Evolutionary conservation across 1,284 basidiomycete species (phyloP).

Genomic region (Malassezia pachydermatis): DNA sequence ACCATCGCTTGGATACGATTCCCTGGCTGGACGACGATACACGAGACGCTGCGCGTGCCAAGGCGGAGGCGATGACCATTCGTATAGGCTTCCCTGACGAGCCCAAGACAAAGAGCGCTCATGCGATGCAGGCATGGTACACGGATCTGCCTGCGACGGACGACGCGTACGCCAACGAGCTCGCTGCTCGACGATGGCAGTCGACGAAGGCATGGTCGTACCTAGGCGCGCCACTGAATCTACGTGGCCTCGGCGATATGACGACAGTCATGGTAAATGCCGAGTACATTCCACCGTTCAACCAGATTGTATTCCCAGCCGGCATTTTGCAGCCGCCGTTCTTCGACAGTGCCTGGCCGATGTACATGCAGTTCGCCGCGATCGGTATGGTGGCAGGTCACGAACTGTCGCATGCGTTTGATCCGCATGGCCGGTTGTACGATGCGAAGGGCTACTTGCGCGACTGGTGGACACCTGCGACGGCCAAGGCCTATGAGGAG

Average conservation of each 20-base stretch:
- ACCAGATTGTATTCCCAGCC: conserved; percentile 87
- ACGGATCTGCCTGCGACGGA: conserved; percentile 58
- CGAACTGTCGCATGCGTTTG: conserved; percentile 68
- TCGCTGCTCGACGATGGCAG: conserved; percentile 54
- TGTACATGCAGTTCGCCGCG: conserved; percentile 71
- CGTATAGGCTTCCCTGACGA: conserved; percentile 79
- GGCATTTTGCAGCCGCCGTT: conserved; percentile 88
- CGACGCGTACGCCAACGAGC: conserved; percentile 74
- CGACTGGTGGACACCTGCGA: conserved; percentile 68
- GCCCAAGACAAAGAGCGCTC: conserved; percentile 58
- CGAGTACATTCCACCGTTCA: conserved; percentile 39
- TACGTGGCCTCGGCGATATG: conserved; percentile 76
- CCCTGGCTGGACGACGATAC: conserved; percentile 87
- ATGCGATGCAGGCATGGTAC: conserved; percentile 56
- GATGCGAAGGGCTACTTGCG: conserved; percentile 54
- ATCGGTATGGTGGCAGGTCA: conserved; percentile 40
- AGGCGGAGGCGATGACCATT: conserved; percentile 69
- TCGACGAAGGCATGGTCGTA: conserved; percentile 59
- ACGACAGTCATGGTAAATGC: conserved; percentile 56
- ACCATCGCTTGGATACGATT: conserved; percentile 63
- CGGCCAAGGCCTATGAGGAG: conserved; percentile 69
- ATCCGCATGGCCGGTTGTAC: conserved; percentile 68
- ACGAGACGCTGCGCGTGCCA: conserved; percentile 69
- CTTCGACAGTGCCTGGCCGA: conserved; percentile 75
- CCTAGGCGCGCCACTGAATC: conserved; percentile 60